A percentile compares a stretch with the other conserved stretches of the same genome.
These are phyloP conservation scores for Apophysomyces elegans DNA, from an alignment of 371 early-diverging fungal species.

Conservation along the genomic window DNA sequence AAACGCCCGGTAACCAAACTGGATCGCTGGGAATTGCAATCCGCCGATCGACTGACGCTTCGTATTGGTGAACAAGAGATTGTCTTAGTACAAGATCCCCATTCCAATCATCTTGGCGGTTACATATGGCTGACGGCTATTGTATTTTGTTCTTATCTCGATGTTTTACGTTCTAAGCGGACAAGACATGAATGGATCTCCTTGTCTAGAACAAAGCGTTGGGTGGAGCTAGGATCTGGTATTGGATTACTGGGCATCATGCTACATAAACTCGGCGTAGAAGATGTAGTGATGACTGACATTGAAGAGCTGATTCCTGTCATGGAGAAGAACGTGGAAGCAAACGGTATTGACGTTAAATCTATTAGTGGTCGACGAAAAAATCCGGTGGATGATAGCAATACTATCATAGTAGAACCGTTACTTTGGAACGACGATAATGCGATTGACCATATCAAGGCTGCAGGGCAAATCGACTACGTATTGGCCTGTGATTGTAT, in stretches of 20 bases:
- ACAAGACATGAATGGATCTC: slow-evolving; percentile 41
- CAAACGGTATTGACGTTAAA: slow-evolving; percentile 36
- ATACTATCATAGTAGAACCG: slow-evolving; percentile 38
- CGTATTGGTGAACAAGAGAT: slow-evolving; percentile 44
- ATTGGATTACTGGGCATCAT: slow-evolving; percentile 56
- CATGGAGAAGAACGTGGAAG: slow-evolving; percentile 51
- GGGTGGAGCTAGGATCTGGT: slow-evolving; percentile 59
- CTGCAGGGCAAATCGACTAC: slow-evolving; percentile 47
- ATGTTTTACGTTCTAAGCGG: slow-evolving; percentile 28
- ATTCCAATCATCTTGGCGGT: slow-evolving; percentile 51
- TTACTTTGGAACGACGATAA: slow-evolving; percentile 51
- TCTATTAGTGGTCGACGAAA: slow-evolving; percentile 46
- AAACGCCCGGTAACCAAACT: slow-evolving; percentile 38
- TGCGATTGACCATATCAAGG: slow-evolving; percentile 35
- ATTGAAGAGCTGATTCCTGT: slow-evolving; percentile 45
- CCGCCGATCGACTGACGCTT: slow-evolving; percentile 50
- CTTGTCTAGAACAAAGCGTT: slow-evolving; percentile 41
- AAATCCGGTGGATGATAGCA: slow-evolving; percentile 29
- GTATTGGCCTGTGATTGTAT: slow-evolving; percentile 60
- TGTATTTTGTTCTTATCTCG: slow-evolving; percentile 51
- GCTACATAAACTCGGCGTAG: slow-evolving; percentile 50
- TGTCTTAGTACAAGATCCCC: slow-evolving; percentile 52
- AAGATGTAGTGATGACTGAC: slow-evolving; percentile 51
- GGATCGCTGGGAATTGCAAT: slow-evolving; percentile 62
- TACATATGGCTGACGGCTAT: slow-evolving; percentile 54